These are phyloP conservation scores for Pelargonium hybrid DNA, from an alignment of 441 rosid genomes.

Conservation along the genomic window DNA sequence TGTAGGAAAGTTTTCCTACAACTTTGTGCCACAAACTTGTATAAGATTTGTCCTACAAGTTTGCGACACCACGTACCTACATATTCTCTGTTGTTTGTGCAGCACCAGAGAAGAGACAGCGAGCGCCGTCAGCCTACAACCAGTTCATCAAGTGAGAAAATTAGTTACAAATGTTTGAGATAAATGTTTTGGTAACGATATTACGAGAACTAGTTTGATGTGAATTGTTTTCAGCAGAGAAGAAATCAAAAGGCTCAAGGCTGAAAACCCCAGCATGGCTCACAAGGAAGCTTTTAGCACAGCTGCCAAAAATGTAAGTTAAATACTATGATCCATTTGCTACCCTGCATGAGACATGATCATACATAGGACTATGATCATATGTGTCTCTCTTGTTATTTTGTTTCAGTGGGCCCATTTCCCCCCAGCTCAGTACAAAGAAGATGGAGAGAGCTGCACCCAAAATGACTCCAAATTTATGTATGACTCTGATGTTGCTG, in stretches of 20 bases:
- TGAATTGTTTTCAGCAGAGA: conserved; percentile 42
- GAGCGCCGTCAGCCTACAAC: conserved; percentile 94
- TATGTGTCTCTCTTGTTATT: not conserved
- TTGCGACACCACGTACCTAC: too few species aligned
- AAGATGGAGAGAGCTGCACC: conserved; percentile 38
- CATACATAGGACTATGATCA: not conserved
- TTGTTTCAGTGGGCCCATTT: conserved; percentile 95
- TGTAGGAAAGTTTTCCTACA: too few species aligned
- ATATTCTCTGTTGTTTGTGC: too few species aligned
- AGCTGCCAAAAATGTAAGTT: conserved; percentile 85
- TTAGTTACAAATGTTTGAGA: not conserved
- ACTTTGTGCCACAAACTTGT: too few species aligned
- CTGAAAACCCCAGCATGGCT: conserved; percentile 78
- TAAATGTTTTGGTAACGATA: too few species aligned
- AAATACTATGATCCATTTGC: too few species aligned
- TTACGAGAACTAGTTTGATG: too few species aligned
- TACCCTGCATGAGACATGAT: not conserved
- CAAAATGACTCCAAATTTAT: conserved; percentile 34
- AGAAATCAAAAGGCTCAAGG: conserved; percentile 84
- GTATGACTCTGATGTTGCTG: conserved; percentile 27
- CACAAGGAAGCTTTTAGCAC: conserved; percentile 95
- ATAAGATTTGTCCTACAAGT: too few species aligned
- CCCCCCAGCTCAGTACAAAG: conserved; percentile 50
- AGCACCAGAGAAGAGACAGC: conserved; percentile 96
- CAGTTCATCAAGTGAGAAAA: conserved; percentile 76